These are phyloP conservation scores for Pisolithus thermaeus DNA, from an alignment of 1,284 basidiomycete genomes.

Conservation along the genomic window DNA sequence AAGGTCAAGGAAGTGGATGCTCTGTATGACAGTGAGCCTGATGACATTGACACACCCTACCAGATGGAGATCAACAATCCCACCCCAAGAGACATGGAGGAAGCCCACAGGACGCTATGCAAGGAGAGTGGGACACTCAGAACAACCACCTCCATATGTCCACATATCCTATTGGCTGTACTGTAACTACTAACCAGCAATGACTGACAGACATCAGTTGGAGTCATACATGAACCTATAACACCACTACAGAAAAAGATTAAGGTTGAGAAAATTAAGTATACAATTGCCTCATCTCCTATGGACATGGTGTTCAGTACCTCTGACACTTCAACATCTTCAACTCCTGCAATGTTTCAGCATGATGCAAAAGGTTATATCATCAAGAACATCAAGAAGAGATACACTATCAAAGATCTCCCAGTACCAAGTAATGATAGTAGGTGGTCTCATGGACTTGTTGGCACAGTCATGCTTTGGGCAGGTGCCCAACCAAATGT, in stretches of 20 bases:
- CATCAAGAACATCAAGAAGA: no score
- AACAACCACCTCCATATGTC: not conserved
- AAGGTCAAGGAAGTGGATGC: not conserved
- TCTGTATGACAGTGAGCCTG: not conserved
- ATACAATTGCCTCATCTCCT: not conserved
- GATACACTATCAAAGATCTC: no score
- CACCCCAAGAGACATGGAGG: no score
- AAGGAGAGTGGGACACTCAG: not conserved
- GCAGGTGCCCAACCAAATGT: conserved; percentile 1
- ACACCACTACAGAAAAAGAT: not conserved
- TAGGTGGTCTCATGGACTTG: no score
- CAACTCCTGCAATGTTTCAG: not conserved
- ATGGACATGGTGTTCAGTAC: not conserved
- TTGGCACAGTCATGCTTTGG: not conserved
- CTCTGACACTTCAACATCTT: not conserved
- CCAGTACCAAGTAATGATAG: no score
- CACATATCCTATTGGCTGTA: not conserved
- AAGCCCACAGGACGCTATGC: not conserved
- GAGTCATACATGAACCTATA: not conserved
- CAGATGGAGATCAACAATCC: not conserved
- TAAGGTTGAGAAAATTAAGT: not conserved
- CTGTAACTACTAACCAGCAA: not conserved
- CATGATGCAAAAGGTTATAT: no score
- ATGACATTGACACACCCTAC: not conserved
- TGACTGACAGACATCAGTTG: not conserved